A percentile compares a stretch with the other conserved stretches of the same genome.
Conservation (phyloP, 441 rosid genomes). For the Eutrema salsugineum region DNA sequence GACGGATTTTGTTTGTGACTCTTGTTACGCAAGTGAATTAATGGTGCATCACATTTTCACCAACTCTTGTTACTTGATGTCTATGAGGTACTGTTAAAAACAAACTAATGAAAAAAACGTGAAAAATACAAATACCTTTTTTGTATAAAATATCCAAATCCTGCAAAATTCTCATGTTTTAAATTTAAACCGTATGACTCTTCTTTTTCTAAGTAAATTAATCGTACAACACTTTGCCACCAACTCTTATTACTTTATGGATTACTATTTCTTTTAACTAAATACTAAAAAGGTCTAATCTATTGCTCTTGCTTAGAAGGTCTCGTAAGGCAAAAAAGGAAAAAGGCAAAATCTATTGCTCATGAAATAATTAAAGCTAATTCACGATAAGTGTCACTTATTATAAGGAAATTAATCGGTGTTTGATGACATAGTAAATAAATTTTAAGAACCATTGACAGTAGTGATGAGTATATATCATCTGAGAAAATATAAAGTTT, state of each 20-base stretch:
- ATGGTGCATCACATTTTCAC: background rate
- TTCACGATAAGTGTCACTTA: conserved; percentile 6
- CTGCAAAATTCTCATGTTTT: background rate
- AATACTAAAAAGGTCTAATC: background rate
- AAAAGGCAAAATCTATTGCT: conserved; percentile 6
- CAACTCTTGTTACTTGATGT: background rate
- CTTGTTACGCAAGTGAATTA: background rate
- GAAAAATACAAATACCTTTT: background rate
- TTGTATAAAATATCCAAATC: background rate
- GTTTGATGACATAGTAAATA: background rate
- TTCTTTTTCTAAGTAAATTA: background rate
- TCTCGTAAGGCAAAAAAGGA: background rate
- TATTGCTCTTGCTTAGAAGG: conserved; percentile 2
- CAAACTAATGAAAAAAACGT: background rate
- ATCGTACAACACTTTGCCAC: background rate
- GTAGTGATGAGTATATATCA: background rate
- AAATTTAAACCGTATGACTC: background rate
- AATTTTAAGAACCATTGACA: conserved; percentile 6
- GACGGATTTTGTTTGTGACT: background rate
- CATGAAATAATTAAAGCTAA: background rate
- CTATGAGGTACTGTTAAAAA: background rate
- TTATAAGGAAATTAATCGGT: background rate
- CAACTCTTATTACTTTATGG: background rate
- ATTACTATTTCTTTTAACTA: background rate
- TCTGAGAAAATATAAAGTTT: background rate